Evolutionary conservation across 176 grass and related monocot genomes (phyloP).

Genomic region (Rhynchospora tenuis): DNA sequence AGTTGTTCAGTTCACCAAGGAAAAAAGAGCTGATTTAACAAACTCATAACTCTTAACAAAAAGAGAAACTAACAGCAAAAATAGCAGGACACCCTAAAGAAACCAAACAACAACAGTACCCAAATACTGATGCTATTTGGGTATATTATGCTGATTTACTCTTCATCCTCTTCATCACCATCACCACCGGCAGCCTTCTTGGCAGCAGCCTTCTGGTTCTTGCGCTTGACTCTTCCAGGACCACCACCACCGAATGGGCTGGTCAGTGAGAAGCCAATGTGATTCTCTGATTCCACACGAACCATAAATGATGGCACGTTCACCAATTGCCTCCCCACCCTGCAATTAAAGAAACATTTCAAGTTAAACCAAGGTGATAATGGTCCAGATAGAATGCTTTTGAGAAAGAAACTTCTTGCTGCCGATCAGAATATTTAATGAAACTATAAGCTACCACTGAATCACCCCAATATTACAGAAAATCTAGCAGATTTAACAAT

Average conservation of each 20-base stretch:
- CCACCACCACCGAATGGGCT: slow-evolving; percentile 53
- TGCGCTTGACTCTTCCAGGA: slow-evolving; percentile 59
- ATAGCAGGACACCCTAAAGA: background rate
- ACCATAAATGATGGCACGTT: slow-evolving; percentile 76
- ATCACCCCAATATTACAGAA: background rate
- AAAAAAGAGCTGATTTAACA: background rate
- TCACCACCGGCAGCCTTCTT: slow-evolving; percentile 36
- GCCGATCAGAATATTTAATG: no score
- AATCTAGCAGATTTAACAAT: background rate
- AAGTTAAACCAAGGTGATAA: background rate
- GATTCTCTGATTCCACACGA: slow-evolving; percentile 68
- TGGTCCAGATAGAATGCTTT: background rate
- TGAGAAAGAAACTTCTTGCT: no score
- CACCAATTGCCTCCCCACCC: slow-evolving; percentile 57
- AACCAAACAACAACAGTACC: background rate
- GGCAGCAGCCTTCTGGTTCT: slow-evolving; percentile 52
- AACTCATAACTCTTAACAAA: slow-evolving; percentile 1
- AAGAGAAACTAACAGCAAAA: background rate
- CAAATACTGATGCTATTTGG: background rate
- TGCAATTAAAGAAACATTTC: slow-evolving; percentile 7
- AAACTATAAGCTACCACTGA: background rate
- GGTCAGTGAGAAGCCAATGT: slow-evolving; percentile 50
- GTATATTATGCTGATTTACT: background rate
- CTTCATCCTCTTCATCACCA: slow-evolving; percentile 48
- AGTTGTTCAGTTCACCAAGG: background rate